Conservation (phyloP, 2,329 filamentous ascomycete species). For the Amylocarpus encephaloides region DNA sequence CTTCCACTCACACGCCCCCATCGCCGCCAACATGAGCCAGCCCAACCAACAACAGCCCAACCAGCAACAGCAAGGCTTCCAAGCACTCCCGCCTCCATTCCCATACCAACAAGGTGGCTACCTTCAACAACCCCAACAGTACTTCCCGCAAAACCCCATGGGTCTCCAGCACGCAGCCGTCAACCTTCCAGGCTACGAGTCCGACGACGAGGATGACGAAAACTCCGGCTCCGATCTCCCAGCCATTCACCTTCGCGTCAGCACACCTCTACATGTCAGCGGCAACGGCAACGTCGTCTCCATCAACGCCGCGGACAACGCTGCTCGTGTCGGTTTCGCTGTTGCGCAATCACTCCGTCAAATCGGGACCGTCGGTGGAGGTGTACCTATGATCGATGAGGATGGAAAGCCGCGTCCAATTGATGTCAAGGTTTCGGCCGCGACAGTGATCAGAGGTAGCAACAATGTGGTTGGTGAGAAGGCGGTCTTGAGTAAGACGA, state of each 20-base stretch:
- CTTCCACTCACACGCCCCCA: no score
- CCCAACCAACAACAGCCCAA: neutral
- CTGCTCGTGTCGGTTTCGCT: conserved; percentile 38
- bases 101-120: neutral
- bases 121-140: neutral
- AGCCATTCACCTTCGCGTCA: conserved; percentile 42
- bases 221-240: conserved; percentile 21
- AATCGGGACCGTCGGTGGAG: conserved; percentile 35
- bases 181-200: conserved; percentile 10
- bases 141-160: neutral
- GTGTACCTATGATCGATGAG: conserved; percentile 42
- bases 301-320: conserved; percentile 35
- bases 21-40: neutral
- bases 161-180: neutral
- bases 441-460: conserved; percentile 39
- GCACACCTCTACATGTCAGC: conserved; percentile 40
- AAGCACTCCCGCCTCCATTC: neutral
- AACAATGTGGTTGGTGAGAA: conserved; percentile 39
- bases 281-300: conserved; percentile 44
- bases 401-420: conserved; percentile 39
- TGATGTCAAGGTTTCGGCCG: conserved; percentile 40
- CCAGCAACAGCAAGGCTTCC: neutral
- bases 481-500: conserved; percentile 6
- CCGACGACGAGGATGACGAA: conserved; percentile 17
- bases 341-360: conserved; percentile 41